A percentile compares a stretch with the other conserved stretches of the same genome.
Evolutionary conservation across 768 basidiomycete genomes (phyloP).

Genomic region (Amanita fuliginea): DNA sequence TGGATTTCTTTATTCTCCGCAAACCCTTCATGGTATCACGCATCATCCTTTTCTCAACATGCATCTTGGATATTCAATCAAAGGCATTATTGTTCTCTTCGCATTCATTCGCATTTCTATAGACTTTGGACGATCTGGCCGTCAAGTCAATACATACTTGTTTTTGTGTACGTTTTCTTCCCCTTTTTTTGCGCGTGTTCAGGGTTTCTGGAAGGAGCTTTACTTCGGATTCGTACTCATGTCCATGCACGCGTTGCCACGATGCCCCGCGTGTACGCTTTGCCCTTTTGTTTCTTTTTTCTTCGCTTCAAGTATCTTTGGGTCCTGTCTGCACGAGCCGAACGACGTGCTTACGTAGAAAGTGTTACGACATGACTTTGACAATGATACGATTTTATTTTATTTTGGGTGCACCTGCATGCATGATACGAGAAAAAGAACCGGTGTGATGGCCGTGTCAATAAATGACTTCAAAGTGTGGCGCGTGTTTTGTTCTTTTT

Average conservation of each 20-base stretch:
- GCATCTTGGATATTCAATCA: not conserved
- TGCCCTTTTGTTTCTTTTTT: not conserved
- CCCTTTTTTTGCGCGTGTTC: not conserved
- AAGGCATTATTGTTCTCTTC: not conserved
- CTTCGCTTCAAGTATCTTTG: not conserved
- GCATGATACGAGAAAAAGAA: not conserved
- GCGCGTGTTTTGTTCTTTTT: too few species aligned
- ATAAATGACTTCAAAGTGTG: too few species aligned
- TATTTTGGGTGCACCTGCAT: not conserved
- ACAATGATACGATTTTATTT: not conserved
- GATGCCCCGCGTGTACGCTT: not conserved
- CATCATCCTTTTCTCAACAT: not conserved
- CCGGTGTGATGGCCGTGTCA: too few species aligned
- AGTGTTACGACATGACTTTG: not conserved
- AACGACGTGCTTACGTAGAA: not conserved
- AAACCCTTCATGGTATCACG: not conserved
- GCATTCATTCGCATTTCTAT: not conserved
- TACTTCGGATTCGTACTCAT: not conserved
- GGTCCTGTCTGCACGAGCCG: not conserved
- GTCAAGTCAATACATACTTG: not conserved
- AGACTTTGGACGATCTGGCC: not conserved
- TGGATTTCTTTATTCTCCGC: not conserved
- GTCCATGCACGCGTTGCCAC: not conserved
- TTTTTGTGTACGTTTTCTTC: not conserved
- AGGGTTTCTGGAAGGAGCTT: not conserved